Base-by-base conservation (phyloP, 768 basidiomycete genomes). In the Russula dissimulans region DNA sequence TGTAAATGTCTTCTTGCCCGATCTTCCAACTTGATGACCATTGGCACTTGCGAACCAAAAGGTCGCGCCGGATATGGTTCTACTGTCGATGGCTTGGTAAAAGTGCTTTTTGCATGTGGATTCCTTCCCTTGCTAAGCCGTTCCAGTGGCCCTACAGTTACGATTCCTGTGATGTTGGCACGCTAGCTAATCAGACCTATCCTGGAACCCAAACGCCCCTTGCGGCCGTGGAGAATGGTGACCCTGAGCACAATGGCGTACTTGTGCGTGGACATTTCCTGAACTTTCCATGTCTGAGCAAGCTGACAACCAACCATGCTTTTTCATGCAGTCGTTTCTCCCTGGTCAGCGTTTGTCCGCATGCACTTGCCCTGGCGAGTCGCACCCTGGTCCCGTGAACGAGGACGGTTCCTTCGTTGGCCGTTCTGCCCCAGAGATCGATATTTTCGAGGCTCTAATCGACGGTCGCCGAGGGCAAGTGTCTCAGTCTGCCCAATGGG, bases 11-110 rank as follows among this genome's bases (percentile, higher is more conserved):
- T 32, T 15, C 61, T 38, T 46, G 60, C 48, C 44, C 63, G 41
- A 4, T 49, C 14, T 26, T 26, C 22, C 10, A 10, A 36, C n/a
- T 11, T 38, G 32, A 15, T 22, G 8, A 45, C 54, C 43, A 57
- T 22, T 17, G 8, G 26, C 5, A 8, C 18, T 18, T 1, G 6
- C n/a, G 8, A 39, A 39, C 34, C 5, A 32, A 43, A 63, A 77
- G 87, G 93, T 49, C 81, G 93, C 47, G 91, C 90, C 29, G 91
- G 93, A 22, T 95, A 86, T 70, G 93, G 93, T 66, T 92, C 90
- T 38, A 80, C 81, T 66, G 77, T 92, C 1, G 93, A 95, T 56
- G 92, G 93, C 62, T 80, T 85, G 79, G 85, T 87, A 72, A 18
- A 81, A 48, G 60, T 56, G 48, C 52, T 56, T 39, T 53, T 26